Evolutionary conservation across 768 basidiomycete genomes (phyloP), one percentile per base, ranked within the genome.

Genomic region (Erythrobasidium yunnanense): DNA sequence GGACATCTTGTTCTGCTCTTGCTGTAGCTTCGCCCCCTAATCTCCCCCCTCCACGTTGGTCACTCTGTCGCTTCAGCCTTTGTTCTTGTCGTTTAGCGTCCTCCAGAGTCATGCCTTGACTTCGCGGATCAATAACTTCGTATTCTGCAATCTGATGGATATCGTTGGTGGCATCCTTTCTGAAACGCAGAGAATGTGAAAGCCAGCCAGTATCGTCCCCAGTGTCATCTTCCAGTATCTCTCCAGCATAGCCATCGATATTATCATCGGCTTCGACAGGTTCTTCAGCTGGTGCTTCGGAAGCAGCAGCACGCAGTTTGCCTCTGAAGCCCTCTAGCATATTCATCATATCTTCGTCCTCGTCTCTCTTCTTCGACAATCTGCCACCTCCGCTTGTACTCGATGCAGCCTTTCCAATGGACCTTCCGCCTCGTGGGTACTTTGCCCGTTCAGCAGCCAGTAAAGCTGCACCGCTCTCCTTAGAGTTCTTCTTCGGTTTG

Each of bases 151-250:
- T 34, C 17, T 22, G 34, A 49, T 68, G 46, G 20, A 25, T 58
- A 30, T 74, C 71, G 27, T 69, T 60, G 0, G 73, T 74, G 1
- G 70, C 73, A 58, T 74, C 73, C 45, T 74, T 74, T 30, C 73
- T 51, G 66, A 74, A 74, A 22, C 65, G 65, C 63, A 74, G 69
- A 35, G 69, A 65, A 62, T 74, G 73, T 4, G 68, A 11, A 50
- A 34, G 32, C 11, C 46, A 69, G 57, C 68, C 69, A 54, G 18
- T 52, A 22, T 55, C 70, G 15, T 71, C 71, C 18, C 66, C 66
- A 13, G 68, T 66, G 29, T 72, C 70, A n/a, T 71, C 71, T 46
- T 70, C 70, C 17, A 70, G 45, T 58, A 63, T 35, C 53, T 67
- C 53, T 51, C 69, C 55, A 32, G 50, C 38, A 25, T 62, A 67